phyloP scores from a whole-genome alignment of 345 rosid genomes.

The Pistacia vera region DNA sequence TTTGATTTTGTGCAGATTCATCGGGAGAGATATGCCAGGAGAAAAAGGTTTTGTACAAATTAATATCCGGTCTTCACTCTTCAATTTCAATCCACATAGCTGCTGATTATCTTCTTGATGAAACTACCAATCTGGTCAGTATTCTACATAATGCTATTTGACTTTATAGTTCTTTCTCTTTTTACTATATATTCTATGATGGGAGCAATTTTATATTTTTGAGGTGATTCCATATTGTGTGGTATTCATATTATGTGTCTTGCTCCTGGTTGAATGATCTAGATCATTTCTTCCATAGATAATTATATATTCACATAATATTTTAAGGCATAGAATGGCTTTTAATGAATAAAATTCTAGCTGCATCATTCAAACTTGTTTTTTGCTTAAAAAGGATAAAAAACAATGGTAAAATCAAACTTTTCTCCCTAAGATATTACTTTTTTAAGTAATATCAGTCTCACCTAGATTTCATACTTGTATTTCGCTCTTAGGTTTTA shows the following conservation, averaged over 20 bases:
- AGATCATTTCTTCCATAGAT: background rate
- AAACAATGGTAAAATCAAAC: background rate
- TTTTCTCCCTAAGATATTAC: background rate
- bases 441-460: background rate
- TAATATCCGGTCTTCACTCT: slow-evolving; percentile 97
- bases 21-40: slow-evolving; percentile 80
- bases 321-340: background rate
- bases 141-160: slow-evolving; percentile 11
- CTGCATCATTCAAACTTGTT: background rate
- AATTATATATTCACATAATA: background rate
- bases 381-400: background rate
- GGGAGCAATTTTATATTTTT: background rate
- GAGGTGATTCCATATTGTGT: background rate
- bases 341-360: background rate
- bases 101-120: slow-evolving; percentile 87
- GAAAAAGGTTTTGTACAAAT: slow-evolving; percentile 80
- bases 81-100: slow-evolving; percentile 92
- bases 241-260: background rate
- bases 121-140: slow-evolving; percentile 60
- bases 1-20: slow-evolving; percentile 50
- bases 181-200: background rate
- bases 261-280: background rate
- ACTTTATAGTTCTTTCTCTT: background rate
- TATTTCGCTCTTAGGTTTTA: background rate
- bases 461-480: background rate